These are phyloP conservation scores for Penicillium psychrosexuale DNA, from an alignment of 2,329 filamentous ascomycete genomes.

Conservation along the genomic window DNA sequence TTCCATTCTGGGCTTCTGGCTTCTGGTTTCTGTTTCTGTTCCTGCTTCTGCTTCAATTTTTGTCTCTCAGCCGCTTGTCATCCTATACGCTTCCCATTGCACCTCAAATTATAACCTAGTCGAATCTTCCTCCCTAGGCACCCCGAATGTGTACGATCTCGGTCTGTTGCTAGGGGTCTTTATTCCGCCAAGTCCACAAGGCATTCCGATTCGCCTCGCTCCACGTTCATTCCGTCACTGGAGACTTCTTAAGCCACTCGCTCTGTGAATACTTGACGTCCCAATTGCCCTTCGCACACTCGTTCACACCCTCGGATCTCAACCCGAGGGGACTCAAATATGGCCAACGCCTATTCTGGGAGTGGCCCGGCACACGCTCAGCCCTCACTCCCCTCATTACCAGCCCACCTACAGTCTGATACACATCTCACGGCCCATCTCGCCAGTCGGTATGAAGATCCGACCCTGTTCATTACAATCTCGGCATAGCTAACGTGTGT, in stretches of 20 bases:
- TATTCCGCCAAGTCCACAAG: slow-evolving; percentile 3
- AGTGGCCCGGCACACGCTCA: slow-evolving; percentile 64
- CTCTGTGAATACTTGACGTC: neutral
- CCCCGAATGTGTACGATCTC: slow-evolving; percentile 3
- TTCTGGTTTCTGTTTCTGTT: neutral
- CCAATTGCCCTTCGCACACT: slow-evolving; percentile 1
- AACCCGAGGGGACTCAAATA: slow-evolving; percentile 21
- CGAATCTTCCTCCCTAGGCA: neutral
- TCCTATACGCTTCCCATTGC: neutral
- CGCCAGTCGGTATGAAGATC: slow-evolving; percentile 45
- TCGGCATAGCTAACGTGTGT: slow-evolving; percentile 47
- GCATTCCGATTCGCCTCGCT: neutral
- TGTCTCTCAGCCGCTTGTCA: neutral
- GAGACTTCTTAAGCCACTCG: neutral
- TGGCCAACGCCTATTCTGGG: slow-evolving; percentile 44
- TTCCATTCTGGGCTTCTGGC: neutral
- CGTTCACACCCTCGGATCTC: neutral
- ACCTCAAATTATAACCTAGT: neutral
- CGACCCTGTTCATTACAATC: neutral
- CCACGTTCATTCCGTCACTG: slow-evolving; percentile 1
- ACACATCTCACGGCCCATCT: slow-evolving; percentile 52
- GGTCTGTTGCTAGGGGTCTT: slow-evolving; percentile 5
- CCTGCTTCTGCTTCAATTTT: neutral
- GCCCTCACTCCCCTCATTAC: slow-evolving; percentile 81
- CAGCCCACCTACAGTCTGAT: slow-evolving; percentile 61